Percentiles rank a stretch among this genome's conserved stretches.
Evolutionary conservation across 129 eudicot species (phyloP).

Genomic region (Glebionis coronaria): DNA sequence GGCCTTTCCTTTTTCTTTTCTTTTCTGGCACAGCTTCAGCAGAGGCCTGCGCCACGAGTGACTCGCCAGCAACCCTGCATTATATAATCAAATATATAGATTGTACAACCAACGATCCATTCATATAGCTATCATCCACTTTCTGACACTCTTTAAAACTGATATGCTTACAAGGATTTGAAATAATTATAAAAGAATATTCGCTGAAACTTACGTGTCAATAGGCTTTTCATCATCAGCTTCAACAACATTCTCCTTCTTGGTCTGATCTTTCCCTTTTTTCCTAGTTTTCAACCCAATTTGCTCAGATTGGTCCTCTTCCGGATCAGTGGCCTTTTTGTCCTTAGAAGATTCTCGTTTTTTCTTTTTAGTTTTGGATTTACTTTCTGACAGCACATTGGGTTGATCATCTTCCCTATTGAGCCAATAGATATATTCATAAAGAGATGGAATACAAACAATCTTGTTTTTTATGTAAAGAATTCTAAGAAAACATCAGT

Average conservation of each 20-base stretch:
- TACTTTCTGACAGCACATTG: constrained; percentile 13
- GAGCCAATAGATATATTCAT: not conserved
- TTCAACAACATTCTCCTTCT: constrained; percentile 27
- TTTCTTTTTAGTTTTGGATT: constrained; percentile 33
- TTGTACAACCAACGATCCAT: not conserved
- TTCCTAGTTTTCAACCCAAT: constrained; percentile 30
- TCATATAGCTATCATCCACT: not conserved
- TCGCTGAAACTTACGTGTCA: constrained; percentile 22
- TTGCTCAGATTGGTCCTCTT: not conserved
- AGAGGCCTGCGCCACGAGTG: constrained; percentile 26
- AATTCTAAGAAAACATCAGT: not conserved
- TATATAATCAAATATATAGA: not conserved
- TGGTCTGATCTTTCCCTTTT: constrained; percentile 35
- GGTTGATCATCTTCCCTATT: constrained; percentile 24
- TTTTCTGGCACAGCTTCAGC: constrained; percentile 24
- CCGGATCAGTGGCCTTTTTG: constrained; percentile 2
- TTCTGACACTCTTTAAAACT: not conserved
- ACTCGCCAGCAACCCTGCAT: constrained; percentile 18
- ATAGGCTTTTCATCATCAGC: constrained; percentile 25
- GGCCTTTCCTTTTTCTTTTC: constrained; percentile 36
- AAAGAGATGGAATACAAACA: not conserved
- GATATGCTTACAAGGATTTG: not conserved
- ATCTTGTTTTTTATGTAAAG: not conserved
- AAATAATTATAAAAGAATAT: not conserved
- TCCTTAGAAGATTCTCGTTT: constrained; percentile 28